Evolutionary conservation across 257 asterid genomes (phyloP), one percentile per base, ranked within the genome.

Genomic region (Coffea eugenioides): DNA sequence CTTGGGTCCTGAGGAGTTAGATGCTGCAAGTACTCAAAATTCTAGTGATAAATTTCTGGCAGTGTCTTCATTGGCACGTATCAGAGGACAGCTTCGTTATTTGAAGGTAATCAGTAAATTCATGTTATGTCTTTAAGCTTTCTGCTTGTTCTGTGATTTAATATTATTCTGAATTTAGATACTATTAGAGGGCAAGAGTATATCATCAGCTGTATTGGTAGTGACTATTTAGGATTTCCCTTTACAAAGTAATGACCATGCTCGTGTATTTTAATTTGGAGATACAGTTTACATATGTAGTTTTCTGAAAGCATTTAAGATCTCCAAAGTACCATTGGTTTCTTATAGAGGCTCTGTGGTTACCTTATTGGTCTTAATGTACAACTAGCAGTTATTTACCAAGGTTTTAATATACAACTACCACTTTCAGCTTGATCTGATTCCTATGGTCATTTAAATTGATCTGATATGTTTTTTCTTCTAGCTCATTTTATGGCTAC

Each of bases 11-110:
- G 99, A 89, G 79, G 99, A 96, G 85, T 84, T 96, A 59, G 99
- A 92, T 86, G 84, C 61, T 49, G 97, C 98, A 83, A 91, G 88
- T 83, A 91, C 88, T 79, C 93, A 92, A 87, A 91, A 90, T 87
- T 93, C 98, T 65, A 87, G 97, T 69, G 98, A 96, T 76, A 96
- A 96, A 84, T 92, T 96, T 85, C 78, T 96, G 46, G 97, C 93
- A 21, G 69, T 80, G 85, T 90, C 92, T 86, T 88, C 90, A 77
- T 80, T 96, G 84, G 87, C 94, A 11, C 97, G 95, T 61, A 84
- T 89, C 83, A 93, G 87, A 86, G 98, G 98, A 79, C 98, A 96
- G 84, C 97, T 96, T 77, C 98, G 99, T 77, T 96, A 92, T 88
- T 92, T 96, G 88, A 91, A 92, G 97, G 99, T 94, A 88, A 76